phyloP scores from a whole-genome alignment of 345 rosid species.

The Arabis hirsuta region DNA sequence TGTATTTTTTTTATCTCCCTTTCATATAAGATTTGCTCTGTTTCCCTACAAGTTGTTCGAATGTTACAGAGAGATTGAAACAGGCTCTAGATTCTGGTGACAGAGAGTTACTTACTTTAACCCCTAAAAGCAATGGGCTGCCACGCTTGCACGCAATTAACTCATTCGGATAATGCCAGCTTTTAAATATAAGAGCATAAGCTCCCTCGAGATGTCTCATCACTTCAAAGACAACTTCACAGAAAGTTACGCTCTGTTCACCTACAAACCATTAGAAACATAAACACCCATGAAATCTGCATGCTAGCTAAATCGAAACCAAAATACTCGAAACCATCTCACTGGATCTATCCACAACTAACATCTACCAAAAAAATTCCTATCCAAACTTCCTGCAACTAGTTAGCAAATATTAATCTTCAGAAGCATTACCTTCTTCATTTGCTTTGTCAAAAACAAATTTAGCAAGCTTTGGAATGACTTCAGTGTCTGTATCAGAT shows the following conservation, averaged over 20 bases:
- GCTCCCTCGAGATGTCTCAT: slow-evolving; percentile 99
- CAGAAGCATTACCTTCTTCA: slow-evolving; percentile 64
- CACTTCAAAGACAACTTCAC: slow-evolving; percentile 94
- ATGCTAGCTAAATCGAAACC: slow-evolving; percentile 9
- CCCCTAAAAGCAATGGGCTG: slow-evolving; percentile 90
- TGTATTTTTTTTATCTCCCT: not conserved
- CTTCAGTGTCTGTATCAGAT: slow-evolving; percentile 96
- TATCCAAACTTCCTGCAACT: not conserved
- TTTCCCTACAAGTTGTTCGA: not conserved
- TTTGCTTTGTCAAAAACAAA: slow-evolving; percentile 86
- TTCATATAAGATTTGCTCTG: not conserved
- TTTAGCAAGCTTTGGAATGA: slow-evolving; percentile 93
- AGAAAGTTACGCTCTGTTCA: slow-evolving; percentile 67
- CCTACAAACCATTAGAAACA: slow-evolving; percentile 53
- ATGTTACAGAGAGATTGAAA: slow-evolving; percentile 22
- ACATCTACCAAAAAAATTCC: not conserved
- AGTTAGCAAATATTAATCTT: not conserved
- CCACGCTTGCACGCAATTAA: slow-evolving; percentile 97
- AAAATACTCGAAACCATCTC: slow-evolving; percentile 3
- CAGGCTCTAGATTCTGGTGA: slow-evolving; percentile 5
- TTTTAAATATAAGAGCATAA: slow-evolving; percentile 94
- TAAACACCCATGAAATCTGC: not conserved
- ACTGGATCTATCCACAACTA: slow-evolving; percentile 8
- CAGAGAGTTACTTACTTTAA: slow-evolving; percentile 66
- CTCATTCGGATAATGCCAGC: slow-evolving; percentile 91